Evolutionary conservation across 1,139 yeast species (phyloP).

Genomic region (Casaregolazyma lundiana): DNA sequence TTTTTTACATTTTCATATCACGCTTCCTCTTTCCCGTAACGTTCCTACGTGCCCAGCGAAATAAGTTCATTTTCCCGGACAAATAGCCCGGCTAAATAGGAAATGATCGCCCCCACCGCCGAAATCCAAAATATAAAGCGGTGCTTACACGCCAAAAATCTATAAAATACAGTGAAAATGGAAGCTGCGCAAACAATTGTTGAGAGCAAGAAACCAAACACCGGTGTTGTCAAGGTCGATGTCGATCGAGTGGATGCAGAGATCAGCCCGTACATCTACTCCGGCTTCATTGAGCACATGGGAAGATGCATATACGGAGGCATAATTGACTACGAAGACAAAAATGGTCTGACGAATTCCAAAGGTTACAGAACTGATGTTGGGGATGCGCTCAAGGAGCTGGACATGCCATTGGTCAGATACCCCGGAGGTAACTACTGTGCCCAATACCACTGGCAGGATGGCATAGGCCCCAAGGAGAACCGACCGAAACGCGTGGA

Average conservation of each 20-base stretch:
- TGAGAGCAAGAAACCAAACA: no score
- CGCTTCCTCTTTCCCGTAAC: no score
- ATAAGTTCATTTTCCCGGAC: no score
- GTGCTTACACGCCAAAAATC: no score
- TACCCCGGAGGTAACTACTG: slow-evolving; percentile 40
- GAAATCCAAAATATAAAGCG: no score
- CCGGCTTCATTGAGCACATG: slow-evolving; percentile 36
- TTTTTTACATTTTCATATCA: no score
- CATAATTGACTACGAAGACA: slow-evolving; percentile 31
- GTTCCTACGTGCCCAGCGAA: no score
- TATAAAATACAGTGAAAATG: no score
- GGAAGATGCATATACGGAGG: slow-evolving; percentile 39
- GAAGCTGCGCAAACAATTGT: no score
- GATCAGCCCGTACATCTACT: slow-evolving; percentile 31
- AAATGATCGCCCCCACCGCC: no score
- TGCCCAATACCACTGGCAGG: slow-evolving; percentile 35
- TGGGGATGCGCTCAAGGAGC: slow-evolving; percentile 30
- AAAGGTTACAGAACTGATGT: slow-evolving; percentile 34
- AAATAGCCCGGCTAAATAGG: no score
- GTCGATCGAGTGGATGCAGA: slow-evolving; percentile 22
- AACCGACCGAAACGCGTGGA: slow-evolving; percentile 34
- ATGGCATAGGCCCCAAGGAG: slow-evolving; percentile 35
- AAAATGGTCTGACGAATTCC: slow-evolving; percentile 23
- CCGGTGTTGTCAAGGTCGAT: slow-evolving; percentile 21
- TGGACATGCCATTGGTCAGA: slow-evolving; percentile 35